A percentile compares a stretch with the other conserved stretches of the same genome.
Evolutionary conservation across 441 rosid species (phyloP).

Genomic region (Gossypium davidsonii): DNA sequence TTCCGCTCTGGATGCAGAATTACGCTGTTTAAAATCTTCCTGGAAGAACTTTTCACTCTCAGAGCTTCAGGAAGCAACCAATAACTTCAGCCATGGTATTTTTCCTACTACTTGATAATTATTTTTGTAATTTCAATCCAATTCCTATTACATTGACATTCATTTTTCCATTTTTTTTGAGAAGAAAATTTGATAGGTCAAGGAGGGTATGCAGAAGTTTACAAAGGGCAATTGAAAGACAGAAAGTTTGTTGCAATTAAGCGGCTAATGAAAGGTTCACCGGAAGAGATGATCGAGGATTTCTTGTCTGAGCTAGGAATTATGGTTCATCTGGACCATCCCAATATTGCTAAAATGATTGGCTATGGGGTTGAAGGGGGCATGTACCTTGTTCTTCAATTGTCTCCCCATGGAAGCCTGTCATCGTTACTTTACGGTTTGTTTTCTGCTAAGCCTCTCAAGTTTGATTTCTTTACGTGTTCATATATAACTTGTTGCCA

Average conservation of each 20-base stretch:
- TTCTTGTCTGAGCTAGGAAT: constrained; percentile 87
- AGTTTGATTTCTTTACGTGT: not conserved
- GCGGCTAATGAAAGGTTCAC: constrained; percentile 63
- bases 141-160: not conserved
- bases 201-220: constrained; percentile 92
- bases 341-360: constrained; percentile 76
- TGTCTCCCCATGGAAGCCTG: constrained; percentile 84
- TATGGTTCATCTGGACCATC: constrained; percentile 85
- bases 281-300: constrained; percentile 84
- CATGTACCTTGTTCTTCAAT: constrained; percentile 82
- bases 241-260: constrained; percentile 71
- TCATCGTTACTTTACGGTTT: constrained; percentile 79
- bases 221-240: constrained; percentile 55
- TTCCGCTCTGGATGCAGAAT: constrained; percentile 41
- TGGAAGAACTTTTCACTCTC: constrained; percentile 71
- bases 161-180: constrained; percentile 2
- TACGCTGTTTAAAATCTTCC: constrained; percentile 54
- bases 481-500: not conserved
- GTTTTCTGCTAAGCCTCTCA: constrained; percentile 6
- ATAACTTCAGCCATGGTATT: constrained; percentile 61
- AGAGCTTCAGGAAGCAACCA: constrained; percentile 71
- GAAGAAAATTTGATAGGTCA: constrained; percentile 82
- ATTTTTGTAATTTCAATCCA: not conserved
- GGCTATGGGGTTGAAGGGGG: constrained; percentile 96
- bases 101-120: not conserved